Evolutionary conservation across 2,329 filamentous ascomycete genomes (phyloP), one percentile per base, ranked within the genome.

Genomic region (Lachnellula cervina): DNA sequence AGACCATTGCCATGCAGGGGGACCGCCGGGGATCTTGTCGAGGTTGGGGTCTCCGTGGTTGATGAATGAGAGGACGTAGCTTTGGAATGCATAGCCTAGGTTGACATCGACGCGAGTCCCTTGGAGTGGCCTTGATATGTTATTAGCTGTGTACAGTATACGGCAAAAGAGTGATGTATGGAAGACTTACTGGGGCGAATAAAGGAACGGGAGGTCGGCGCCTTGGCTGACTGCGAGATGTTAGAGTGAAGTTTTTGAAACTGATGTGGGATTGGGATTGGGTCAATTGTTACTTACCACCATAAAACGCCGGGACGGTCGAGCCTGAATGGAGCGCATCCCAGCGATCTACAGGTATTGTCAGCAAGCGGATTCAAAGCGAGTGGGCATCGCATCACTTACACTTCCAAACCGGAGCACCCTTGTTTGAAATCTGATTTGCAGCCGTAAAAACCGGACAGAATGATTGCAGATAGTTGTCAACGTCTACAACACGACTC

Each of bases 381-480:
- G 42, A n/a, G 16, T 14, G 37, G 13, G 3, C 11, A 37, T 42
- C n/a, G 3, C 11, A 37, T 42, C n/a, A 38, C 54, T 51, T 51
- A 57, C 54, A 58, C 47, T 56, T 58, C 50, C 51, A 60, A 17
- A 52, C 46, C 37, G 43, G 16, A 23, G 48, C 49, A 4, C 42
- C 42, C 5, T 54, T 48, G 8, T 7, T 19, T 6, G 59, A 51
- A 35, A 54, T 42, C 45, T 57, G 52, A n/a, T 55, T 28, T 14
- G 54, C 55, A 34, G 55, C 49, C 9, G 45, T 16, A 13, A 50
- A 34, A 9, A 49, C 38, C n/a, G 57, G 56, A 25, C 58, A 62
- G 32, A 60, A 57, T 14, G 52, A 48, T 28, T 52, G 46, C n/a
- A 60, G 14, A 35, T 60, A 58, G 46, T 62, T 59, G 19, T 56